Percentiles rank a stretch among this genome's conserved stretches.
phyloP scores from a whole-genome alignment of 2,329 filamentous ascomycete genomes.

The Pseudophaeomoniella oleicola region DNA sequence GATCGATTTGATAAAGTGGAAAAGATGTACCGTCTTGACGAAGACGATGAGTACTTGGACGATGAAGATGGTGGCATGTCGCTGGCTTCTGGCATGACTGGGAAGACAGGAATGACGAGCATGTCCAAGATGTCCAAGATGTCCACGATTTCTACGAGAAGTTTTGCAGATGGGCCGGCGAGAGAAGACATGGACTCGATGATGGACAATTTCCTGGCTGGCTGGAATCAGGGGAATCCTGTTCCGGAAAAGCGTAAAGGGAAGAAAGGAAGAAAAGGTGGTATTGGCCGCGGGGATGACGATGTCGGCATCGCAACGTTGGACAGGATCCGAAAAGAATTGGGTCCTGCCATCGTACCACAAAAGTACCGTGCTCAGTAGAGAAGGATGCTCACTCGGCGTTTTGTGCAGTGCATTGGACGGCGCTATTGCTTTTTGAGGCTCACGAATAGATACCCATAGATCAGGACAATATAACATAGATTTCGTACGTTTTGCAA shows the following conservation, averaged over 20 bases:
- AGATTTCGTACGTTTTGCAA: too few species aligned
- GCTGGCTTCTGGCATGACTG: constrained; percentile 27
- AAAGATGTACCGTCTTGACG: constrained; percentile 57
- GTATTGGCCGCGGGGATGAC: constrained; percentile 59
- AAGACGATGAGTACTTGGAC: constrained; percentile 34
- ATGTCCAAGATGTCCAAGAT: constrained; percentile 47
- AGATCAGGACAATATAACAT: too few species aligned
- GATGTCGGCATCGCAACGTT: constrained; percentile 75
- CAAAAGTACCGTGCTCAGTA: too few species aligned
- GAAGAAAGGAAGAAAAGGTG: constrained; percentile 40
- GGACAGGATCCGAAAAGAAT: constrained; percentile 69
- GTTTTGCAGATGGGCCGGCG: constrained; percentile 36
- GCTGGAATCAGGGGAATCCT: constrained; percentile 28
- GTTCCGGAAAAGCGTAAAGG: constrained; percentile 25
- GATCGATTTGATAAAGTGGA: constrained; percentile 85
- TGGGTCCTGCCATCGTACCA: constrained; percentile 54
- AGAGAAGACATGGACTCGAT: constrained; percentile 74
- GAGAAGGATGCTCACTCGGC: too few species aligned
- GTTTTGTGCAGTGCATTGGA: constrained; percentile 3
- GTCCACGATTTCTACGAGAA: constrained; percentile 47
- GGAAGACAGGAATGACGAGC: constrained; percentile 18
- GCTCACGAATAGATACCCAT: too few species aligned
- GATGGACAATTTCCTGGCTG: constrained; percentile 82
- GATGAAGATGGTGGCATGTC: constrained; percentile 37
- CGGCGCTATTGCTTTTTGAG: too few species aligned